Base-by-base conservation (phyloP, 768 basidiomycete genomes). In the Naematelia encephala region DNA sequence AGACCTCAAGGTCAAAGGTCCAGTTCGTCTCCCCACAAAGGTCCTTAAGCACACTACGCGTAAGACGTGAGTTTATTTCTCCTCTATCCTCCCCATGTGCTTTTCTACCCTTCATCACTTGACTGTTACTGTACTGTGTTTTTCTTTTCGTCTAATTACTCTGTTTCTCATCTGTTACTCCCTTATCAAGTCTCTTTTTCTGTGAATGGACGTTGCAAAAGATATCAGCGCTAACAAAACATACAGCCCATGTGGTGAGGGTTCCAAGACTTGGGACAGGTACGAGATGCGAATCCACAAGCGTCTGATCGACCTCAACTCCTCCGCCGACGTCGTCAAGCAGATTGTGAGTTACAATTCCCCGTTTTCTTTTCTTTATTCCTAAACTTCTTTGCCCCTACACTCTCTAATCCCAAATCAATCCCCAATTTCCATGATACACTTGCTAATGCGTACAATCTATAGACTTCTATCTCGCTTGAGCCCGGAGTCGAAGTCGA, bases 261-360 rank as follows among this genome's bases (percentile, higher is more conserved):
- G 96, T 83, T 97, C 96, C 71, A 99, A 99, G 87, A 99, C 96
- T 77, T 99, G 96, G 96, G 96, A 99, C 81, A 87, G 90, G 73
- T 98, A 92, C 81, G 94, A 99, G 82, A 87, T 99, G 82, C 93
- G 93, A 83, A 84, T 99, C 63, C 94, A 99, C 87, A 99, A 99
- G 83, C 90, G 96, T 75, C 84, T 99, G 79, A 98, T 99, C 75
- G 96, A 99, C 83, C 83, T 99, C 70, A 91, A 94, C 84, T 93
- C 96, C 52, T 94, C 93, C 63, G 90, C 90, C 78, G 96, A 98
- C 82, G 89, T 97, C 68, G 96, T 99, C 82, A 99, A 98, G 85
- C 94, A 98, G 81, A 99, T 99, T 76, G 94, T 97, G 69, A 76
- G 91, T 82, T 47, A 52, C 56, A 13, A 11, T 16, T 27, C 21